Evolutionary conservation across 129 eudicot genomes (phyloP).

Genomic region (Silybum marianum): DNA sequence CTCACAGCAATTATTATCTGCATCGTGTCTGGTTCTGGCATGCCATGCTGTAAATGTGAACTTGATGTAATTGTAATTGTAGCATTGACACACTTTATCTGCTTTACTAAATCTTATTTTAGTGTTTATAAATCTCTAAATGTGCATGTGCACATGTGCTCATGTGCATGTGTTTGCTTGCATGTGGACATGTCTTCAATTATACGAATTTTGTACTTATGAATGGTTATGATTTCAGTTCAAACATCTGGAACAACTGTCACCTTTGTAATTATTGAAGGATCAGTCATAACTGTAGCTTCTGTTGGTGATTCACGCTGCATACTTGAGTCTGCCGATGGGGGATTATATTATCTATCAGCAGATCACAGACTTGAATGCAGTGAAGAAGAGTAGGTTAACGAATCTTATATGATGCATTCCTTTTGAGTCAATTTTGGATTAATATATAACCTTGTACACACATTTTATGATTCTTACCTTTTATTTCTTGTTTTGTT

Average conservation of each 20-base stretch:
- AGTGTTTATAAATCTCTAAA: conserved; percentile 2
- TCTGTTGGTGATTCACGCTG: conserved; percentile 99
- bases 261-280: conserved; percentile 91
- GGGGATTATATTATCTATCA: conserved; percentile 79
- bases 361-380: conserved; percentile 98
- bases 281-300: conserved; percentile 88
- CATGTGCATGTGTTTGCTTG: conserved; percentile 9
- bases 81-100: conserved; percentile 9
- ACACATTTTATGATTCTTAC: background rate
- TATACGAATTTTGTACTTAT: conserved; percentile 17
- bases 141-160: background rate
- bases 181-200: conserved; percentile 10
- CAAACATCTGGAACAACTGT: conserved; percentile 97
- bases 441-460: background rate
- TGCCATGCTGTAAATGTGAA: background rate
- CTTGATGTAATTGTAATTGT: conserved; percentile 9
- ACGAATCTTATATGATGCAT: conserved; percentile 13
- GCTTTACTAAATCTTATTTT: conserved; percentile 15
- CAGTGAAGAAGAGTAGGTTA: conserved; percentile 85
- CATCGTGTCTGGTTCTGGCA: conserved; percentile 11
- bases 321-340: conserved; percentile 95
- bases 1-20: background rate
- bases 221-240: conserved; percentile 48
- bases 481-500: conserved; percentile 6
- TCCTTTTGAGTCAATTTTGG: conserved; percentile 14